phyloP scores from a whole-genome alignment of 1,284 basidiomycete genomes.

The Naganishia sp. region DNA sequence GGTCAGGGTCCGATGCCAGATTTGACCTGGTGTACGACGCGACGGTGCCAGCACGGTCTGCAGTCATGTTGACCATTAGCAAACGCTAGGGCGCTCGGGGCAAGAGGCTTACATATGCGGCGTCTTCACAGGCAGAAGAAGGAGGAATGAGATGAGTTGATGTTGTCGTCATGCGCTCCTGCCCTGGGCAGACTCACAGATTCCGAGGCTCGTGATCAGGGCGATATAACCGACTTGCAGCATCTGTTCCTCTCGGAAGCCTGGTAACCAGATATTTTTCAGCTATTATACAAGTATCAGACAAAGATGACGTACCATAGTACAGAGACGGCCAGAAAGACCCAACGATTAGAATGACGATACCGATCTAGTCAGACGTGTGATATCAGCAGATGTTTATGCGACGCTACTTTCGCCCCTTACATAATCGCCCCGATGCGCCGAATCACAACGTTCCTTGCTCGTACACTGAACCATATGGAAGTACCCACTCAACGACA shows the following conservation, averaged over 20 bases:
- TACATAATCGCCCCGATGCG: slow-evolving; percentile 54
- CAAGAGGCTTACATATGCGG: slow-evolving; percentile 57
- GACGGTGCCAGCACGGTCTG: slow-evolving; percentile 75
- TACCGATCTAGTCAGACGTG: slow-evolving; percentile 54
- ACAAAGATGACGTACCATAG: slow-evolving; percentile 36
- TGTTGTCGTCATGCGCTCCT: slow-evolving; percentile 19
- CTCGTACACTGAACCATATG: slow-evolving; percentile 79
- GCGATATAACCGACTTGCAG: slow-evolving; percentile 50
- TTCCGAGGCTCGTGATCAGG: slow-evolving; percentile 19
- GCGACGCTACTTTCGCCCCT: slow-evolving; percentile 33
- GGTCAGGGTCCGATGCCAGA: slow-evolving; percentile 73
- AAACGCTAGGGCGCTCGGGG: slow-evolving; percentile 40
- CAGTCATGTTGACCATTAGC: no score
- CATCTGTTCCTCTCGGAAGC: slow-evolving; percentile 31
- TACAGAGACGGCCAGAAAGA: slow-evolving; percentile 71
- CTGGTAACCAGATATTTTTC: slow-evolving; percentile 64
- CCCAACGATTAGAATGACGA: slow-evolving; percentile 65
- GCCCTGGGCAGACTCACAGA: not conserved
- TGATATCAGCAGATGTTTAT: not conserved
- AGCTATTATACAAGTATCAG: not conserved
- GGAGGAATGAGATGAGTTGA: slow-evolving; percentile 32
- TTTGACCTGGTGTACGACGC: slow-evolving; percentile 72
- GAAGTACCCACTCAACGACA: slow-evolving; percentile 72
- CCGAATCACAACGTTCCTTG: slow-evolving; percentile 58
- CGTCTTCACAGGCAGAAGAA: not conserved